phyloP scores from a whole-genome alignment of 2,329 filamentous ascomycete species.

The Aspergillus tubingensis region DNA sequence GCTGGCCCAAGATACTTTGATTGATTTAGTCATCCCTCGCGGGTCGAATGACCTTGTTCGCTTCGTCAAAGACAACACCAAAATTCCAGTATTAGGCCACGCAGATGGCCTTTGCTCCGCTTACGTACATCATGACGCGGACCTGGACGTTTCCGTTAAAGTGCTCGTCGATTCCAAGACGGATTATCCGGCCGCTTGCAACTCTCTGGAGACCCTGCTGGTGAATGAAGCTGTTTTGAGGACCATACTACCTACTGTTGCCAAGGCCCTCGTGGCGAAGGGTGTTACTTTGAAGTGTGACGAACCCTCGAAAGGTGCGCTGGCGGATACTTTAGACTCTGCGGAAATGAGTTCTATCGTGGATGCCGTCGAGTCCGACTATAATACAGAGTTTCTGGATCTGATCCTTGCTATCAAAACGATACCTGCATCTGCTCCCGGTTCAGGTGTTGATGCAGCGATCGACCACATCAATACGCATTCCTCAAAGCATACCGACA shows the following conservation, averaged over 20 bases:
- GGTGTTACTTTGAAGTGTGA: conserved; percentile 87
- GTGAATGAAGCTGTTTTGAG: conserved; percentile 72
- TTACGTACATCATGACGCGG: conserved; percentile 79
- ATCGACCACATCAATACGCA: conserved; percentile 88
- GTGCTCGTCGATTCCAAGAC: conserved; percentile 91
- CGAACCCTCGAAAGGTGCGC: conserved; percentile 62
- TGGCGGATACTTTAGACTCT: conserved; percentile 53
- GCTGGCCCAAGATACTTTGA: conserved; percentile 80
- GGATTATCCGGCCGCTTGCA: conserved; percentile 93
- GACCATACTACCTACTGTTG: conserved; percentile 70
- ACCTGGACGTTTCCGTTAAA: conserved; percentile 68
- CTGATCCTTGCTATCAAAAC: conserved; percentile 82
- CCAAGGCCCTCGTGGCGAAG: conserved; percentile 70
- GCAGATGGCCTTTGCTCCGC: conserved; percentile 89
- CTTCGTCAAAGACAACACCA: conserved; percentile 85
- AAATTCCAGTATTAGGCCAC: conserved; percentile 93
- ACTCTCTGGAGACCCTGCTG: conserved; percentile 87
- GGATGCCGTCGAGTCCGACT: conserved; percentile 71
- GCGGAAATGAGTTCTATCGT: conserved; percentile 56
- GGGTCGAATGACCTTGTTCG: conserved; percentile 88
- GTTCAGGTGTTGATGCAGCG: conserved; percentile 63
- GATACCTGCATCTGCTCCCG: conserved; percentile 50
- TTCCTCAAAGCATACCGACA: conserved; percentile 92
- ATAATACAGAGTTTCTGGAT: conserved; percentile 84
- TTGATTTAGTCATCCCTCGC: conserved; percentile 92